A percentile compares a stretch with the other conserved stretches of the same genome.
Evolutionary conservation across 805 yeast genomes (phyloP).

Genomic region (Lipomyces starkeyi): DNA sequence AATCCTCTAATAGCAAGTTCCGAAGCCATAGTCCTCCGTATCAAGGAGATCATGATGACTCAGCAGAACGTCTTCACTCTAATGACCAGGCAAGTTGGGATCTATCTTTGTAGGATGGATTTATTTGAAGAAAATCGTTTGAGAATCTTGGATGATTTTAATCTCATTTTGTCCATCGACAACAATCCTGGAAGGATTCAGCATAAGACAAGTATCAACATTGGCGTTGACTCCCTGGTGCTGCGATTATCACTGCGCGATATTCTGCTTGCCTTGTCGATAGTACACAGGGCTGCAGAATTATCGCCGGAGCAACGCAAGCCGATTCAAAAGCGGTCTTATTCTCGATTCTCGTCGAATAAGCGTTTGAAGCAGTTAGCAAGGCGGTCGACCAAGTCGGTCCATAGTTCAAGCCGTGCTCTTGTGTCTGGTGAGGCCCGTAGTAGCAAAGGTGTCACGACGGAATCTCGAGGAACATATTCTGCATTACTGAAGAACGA

Average conservation of each 20-base stretch:
- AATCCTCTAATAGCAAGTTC: slow-evolving; percentile 71
- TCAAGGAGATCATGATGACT: slow-evolving; percentile 75
- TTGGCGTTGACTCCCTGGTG: slow-evolving; percentile 78
- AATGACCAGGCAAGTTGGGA: slow-evolving; percentile 78
- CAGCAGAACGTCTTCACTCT: slow-evolving; percentile 70
- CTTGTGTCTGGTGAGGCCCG: neutral
- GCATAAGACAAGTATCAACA: slow-evolving; percentile 65
- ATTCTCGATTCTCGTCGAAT: slow-evolving; percentile 37
- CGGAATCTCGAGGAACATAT: slow-evolving; percentile 9
- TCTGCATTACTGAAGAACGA: slow-evolving; percentile 67
- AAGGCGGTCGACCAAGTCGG: slow-evolving; percentile 31
- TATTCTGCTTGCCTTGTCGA: slow-evolving; percentile 75
- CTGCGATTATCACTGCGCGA: slow-evolving; percentile 86
- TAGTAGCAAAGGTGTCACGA: neutral
- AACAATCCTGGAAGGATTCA: slow-evolving; percentile 66
- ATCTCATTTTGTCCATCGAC: slow-evolving; percentile 76
- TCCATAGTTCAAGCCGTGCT: neutral
- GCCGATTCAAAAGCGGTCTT: slow-evolving; percentile 27
- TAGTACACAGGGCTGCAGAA: slow-evolving; percentile 73
- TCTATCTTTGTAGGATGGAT: slow-evolving; percentile 83
- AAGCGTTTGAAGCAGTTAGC: slow-evolving; percentile 29
- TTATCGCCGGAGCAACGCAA: slow-evolving; percentile 46
- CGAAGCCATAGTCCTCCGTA: slow-evolving; percentile 88
- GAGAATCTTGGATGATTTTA: slow-evolving; percentile 86
- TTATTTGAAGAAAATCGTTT: slow-evolving; percentile 63